Conservation (phyloP, 495 filamentous ascomycete species). For the Sordaria brevicollis region DNA sequence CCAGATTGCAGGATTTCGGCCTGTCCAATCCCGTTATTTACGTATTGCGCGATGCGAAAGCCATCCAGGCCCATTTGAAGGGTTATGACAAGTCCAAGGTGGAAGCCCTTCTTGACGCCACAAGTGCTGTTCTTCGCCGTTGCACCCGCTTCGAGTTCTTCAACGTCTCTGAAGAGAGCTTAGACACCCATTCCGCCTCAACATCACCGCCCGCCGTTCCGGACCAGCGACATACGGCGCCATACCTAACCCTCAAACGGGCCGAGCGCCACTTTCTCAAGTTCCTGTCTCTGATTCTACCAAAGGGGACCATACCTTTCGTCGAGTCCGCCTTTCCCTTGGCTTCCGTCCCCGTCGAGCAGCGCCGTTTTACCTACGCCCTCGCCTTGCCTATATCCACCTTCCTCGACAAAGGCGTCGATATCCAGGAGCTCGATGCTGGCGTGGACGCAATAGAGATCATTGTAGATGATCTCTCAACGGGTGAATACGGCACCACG, state of each 20-base stretch:
- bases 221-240: slow-evolving; percentile 40
- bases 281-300: slow-evolving; percentile 53
- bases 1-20: slow-evolving; percentile 42
- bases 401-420: slow-evolving; percentile 34
- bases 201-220: slow-evolving; percentile 12
- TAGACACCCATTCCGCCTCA: background rate
- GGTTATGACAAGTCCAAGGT: slow-evolving; percentile 40
- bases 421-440: slow-evolving; percentile 50
- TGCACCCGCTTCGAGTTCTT: slow-evolving; percentile 69
- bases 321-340: slow-evolving; percentile 59
- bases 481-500: slow-evolving; percentile 21
- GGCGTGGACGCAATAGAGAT: slow-evolving; percentile 62
- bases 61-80: slow-evolving; percentile 49
- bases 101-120: slow-evolving; percentile 39
- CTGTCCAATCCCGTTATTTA: slow-evolving; percentile 57
- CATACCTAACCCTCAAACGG: slow-evolving; percentile 60
- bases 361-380: slow-evolving; percentile 53
- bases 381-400: slow-evolving; percentile 50
- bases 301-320: slow-evolving; percentile 39
- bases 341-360: slow-evolving; percentile 48
- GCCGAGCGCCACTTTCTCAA: slow-evolving; percentile 63
- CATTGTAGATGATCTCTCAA: slow-evolving; percentile 43
- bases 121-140: slow-evolving; percentile 37
- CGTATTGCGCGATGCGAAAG: slow-evolving; percentile 49
- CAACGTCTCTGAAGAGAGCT: slow-evolving; percentile 44